Evolutionary conservation across 108 stramenopile species (phyloP).

Genomic region (Cyclotella atomus): DNA sequence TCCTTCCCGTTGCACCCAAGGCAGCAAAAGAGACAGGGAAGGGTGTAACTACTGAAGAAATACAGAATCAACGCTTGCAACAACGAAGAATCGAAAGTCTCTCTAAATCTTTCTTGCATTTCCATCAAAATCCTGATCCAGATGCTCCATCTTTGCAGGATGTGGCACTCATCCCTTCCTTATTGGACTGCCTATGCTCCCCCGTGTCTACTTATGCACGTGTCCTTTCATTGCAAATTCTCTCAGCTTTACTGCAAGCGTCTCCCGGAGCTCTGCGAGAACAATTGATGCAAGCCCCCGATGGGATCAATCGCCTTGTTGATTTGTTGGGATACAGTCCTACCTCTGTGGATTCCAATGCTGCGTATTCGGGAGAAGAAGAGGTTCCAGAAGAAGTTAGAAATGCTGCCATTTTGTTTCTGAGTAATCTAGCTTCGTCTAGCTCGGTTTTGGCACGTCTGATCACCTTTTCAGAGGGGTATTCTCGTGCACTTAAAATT

Average conservation of each 20-base stretch:
- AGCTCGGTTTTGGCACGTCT: conserved; percentile 63
- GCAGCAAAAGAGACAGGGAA: neutral
- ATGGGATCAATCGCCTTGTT: conserved; percentile 76
- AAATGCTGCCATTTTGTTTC: conserved; percentile 67
- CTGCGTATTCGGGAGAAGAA: neutral
- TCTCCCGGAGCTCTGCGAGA: conserved; percentile 48
- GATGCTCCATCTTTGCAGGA: conserved; percentile 4
- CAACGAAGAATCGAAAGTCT: conserved; percentile 37
- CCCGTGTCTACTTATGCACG: conserved; percentile 51
- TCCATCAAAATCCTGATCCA: conserved; percentile 20
- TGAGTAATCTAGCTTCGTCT: conserved; percentile 53
- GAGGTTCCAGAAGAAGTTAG: conserved; percentile 63
- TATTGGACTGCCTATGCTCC: conserved; percentile 60
- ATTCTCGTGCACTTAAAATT: conserved; percentile 58
- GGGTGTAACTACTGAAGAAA: conserved; percentile 18
- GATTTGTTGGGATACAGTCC: conserved; percentile 56
- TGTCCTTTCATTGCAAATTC: conserved; percentile 63
- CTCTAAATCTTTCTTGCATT: conserved; percentile 39
- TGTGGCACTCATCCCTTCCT: conserved; percentile 35
- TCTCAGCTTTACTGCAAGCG: conserved; percentile 43
- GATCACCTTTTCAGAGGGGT: conserved; percentile 75
- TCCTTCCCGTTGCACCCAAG: conserved; percentile 6
- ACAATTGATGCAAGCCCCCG: conserved; percentile 77
- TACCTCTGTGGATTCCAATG: neutral
- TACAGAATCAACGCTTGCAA: conserved; percentile 23